Conservation (phyloP, 352 stramenopile species). For the Pythium sp. region DNA sequence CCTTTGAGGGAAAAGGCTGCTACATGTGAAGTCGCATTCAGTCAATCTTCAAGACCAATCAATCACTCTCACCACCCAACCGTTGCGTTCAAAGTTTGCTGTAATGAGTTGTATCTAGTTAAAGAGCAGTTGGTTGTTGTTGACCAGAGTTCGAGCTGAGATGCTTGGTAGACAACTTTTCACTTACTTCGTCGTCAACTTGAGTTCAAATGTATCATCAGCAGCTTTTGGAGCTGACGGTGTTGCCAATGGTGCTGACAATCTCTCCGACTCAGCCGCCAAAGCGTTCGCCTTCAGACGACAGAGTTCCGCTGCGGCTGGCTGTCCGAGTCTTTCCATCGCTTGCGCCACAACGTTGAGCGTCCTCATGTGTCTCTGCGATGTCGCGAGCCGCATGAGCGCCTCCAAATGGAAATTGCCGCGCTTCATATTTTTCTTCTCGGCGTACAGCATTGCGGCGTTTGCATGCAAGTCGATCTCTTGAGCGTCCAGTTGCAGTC, state of each 20-base stretch:
- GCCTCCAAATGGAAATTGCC: constrained; percentile 26
- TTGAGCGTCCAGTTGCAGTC: constrained; percentile 32
- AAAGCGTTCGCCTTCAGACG: neutral
- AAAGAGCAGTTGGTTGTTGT: neutral
- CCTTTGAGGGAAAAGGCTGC: neutral
- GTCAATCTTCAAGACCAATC: neutral
- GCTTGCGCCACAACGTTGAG: constrained; percentile 18
- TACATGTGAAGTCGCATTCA: neutral
- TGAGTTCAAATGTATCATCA: neutral
- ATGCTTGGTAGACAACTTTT: neutral
- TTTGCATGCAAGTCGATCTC: constrained; percentile 53
- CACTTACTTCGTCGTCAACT: neutral
- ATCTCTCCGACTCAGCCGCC: neutral
- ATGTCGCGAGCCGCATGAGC: constrained; percentile 21
- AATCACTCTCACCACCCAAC: neutral
- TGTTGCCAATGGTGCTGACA: neutral
- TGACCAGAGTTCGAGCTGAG: neutral
- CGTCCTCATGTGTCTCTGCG: constrained; percentile 16
- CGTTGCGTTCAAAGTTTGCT: neutral
- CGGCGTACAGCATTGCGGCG: constrained; percentile 30
- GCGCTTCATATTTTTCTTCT: constrained; percentile 18
- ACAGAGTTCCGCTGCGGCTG: neutral
- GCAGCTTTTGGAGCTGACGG: neutral
- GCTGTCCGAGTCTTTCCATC: constrained; percentile 8
- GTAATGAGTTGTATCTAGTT: neutral